Percentiles rank a stretch among this genome's conserved stretches.
Conservation (phyloP, 345 rosid genomes). For the Brassica incana region DNA sequence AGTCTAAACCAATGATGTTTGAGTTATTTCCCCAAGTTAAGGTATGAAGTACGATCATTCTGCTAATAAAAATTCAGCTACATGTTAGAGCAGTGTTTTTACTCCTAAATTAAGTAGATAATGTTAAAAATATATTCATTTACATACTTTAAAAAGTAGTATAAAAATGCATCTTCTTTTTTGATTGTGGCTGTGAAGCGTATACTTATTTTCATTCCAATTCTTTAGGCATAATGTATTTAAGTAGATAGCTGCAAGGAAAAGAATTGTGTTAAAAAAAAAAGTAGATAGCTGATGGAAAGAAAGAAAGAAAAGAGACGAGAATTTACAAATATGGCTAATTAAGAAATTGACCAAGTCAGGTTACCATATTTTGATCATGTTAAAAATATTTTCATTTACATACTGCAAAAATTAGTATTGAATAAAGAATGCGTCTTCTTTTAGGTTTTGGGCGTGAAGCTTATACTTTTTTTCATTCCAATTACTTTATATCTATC, state of each 20-base stretch:
- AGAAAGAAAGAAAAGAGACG: not conserved
- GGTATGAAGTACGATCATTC: not conserved
- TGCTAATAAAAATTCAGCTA: not conserved
- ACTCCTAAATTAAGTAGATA: not conserved
- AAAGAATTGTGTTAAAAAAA: too few relatives aligned
- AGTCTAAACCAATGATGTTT: not conserved
- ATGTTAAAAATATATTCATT: not conserved
- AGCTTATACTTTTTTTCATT: not conserved
- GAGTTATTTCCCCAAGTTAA: not conserved
- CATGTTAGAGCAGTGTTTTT: not conserved
- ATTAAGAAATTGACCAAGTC: conserved; percentile 35
- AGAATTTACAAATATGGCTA: conserved; percentile 30
- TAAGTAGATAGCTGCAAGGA: not conserved
- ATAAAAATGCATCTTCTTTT: not conserved
- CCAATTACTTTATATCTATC: not conserved
- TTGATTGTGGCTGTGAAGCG: too few relatives aligned
- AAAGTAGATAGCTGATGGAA: too few relatives aligned
- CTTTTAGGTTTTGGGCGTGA: not conserved
- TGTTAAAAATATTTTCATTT: conserved; percentile 3
- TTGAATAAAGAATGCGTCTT: not conserved
- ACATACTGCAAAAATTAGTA: not conserved
- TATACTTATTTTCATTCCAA: not conserved
- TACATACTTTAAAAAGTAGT: not conserved
- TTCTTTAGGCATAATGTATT: not conserved
- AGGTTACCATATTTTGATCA: conserved; percentile 19